Evolutionary conservation across 208 protist species (phyloP).

Genomic region (Porcisia hertigi): DNA sequence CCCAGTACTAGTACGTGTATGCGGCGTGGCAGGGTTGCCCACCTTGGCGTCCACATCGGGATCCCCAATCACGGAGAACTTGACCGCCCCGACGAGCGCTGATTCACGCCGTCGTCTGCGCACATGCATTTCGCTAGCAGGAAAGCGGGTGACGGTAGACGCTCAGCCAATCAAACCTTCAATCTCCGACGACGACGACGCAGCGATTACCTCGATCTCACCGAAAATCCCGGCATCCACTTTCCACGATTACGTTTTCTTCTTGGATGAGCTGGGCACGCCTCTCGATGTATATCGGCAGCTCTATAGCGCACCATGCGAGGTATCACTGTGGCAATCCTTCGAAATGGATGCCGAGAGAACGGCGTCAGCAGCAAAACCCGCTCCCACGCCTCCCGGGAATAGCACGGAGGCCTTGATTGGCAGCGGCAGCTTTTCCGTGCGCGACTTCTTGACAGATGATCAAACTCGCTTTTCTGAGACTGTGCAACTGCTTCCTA

Average conservation of each 20-base stretch:
- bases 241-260: conserved; percentile 28
- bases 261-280: conserved; percentile 24
- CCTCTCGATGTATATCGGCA: conserved; percentile 38
- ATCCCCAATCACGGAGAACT: neutral
- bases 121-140: conserved; percentile 18
- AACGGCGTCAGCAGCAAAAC: neutral
- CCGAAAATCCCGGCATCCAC: neutral
- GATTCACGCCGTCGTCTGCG: conserved; percentile 26
- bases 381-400: neutral
- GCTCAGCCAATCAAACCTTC: neutral
- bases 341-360: conserved; percentile 14
- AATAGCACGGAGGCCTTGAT: conserved; percentile 30
- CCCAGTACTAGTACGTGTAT: conserved; percentile 28
- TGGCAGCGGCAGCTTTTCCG: conserved; percentile 50
- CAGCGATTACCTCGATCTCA: neutral
- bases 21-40: conserved; percentile 16
- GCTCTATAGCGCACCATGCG: conserved; percentile 23
- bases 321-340: conserved; percentile 37
- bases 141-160: conserved; percentile 3
- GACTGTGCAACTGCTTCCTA: conserved; percentile 36
- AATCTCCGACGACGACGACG: neutral
- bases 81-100: neutral
- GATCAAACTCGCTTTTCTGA: conserved; percentile 47
- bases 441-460: conserved; percentile 55
- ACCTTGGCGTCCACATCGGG: neutral